Percentiles rank a stretch among this genome's conserved stretches.
These are phyloP conservation scores for Fomitiporia mediterranea DNA, from an alignment of 1,284 basidiomycete species.

Conservation along the genomic window DNA sequence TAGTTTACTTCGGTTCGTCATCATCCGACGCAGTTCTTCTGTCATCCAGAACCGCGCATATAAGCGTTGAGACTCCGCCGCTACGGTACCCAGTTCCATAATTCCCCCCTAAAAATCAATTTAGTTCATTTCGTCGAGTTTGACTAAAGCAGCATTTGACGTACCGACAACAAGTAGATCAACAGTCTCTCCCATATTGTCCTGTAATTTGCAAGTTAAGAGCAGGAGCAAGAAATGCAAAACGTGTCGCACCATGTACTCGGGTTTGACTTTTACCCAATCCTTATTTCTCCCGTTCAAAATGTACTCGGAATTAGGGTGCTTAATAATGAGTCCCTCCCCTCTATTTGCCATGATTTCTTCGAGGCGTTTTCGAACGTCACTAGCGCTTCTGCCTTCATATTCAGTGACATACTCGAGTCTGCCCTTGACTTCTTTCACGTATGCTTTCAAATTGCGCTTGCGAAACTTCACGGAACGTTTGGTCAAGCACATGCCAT, in stretches of 20 bases:
- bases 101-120: conserved; percentile 49
- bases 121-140: conserved; percentile 1
- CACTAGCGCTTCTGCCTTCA: conserved; percentile 71
- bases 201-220: conserved; percentile 38
- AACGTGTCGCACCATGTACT: conserved; percentile 72
- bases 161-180: conserved; percentile 84
- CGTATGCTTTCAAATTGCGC: conserved; percentile 58
- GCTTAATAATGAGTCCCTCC: conserved; percentile 90
- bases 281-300: conserved; percentile 82
- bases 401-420: conserved; percentile 74
- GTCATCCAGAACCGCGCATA: conserved; percentile 76
- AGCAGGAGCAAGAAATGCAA: not conserved
- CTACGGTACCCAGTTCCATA: conserved; percentile 70
- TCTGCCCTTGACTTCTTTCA: conserved; percentile 66
- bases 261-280: conserved; percentile 95
- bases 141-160: conserved; percentile 24
- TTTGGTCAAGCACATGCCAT: conserved; percentile 65
- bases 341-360: conserved; percentile 78
- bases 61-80: conserved; percentile 75
- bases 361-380: conserved; percentile 76
- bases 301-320: conserved; percentile 72
- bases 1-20: conserved; percentile 57
- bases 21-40: conserved; percentile 45
- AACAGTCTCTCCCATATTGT: conserved; percentile 85
- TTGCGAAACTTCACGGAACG: conserved; percentile 63